Conservation (phyloP, 768 basidiomycete genomes). For the Boletales sp. region DNA sequence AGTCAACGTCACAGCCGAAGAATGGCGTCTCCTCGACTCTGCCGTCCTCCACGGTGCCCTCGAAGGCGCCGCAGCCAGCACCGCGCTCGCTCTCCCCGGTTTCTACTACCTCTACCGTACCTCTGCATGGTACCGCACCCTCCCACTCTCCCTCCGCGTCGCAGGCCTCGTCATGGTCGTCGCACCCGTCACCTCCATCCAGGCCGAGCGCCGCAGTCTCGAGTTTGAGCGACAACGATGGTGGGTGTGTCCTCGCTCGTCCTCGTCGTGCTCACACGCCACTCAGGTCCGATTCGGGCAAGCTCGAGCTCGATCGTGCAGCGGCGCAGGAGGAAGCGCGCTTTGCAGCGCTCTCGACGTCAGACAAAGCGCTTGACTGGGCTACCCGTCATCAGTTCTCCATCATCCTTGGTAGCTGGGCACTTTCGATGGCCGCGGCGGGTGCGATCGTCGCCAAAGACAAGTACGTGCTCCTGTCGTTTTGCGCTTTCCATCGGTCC, state of each 20-base stretch:
- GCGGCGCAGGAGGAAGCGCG: slow-evolving; percentile 29
- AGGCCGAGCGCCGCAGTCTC: slow-evolving; percentile 67
- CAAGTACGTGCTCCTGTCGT: slow-evolving; percentile 37
- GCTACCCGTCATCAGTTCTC: slow-evolving; percentile 65
- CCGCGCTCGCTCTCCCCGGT: slow-evolving; percentile 46
- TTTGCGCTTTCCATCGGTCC: background rate
- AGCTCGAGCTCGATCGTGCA: slow-evolving; percentile 52
- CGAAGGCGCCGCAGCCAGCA: slow-evolving; percentile 50
- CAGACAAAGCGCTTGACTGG: slow-evolving; percentile 61
- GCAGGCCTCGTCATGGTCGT: slow-evolving; percentile 66
- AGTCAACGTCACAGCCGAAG: slow-evolving; percentile 37
- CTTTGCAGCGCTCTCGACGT: slow-evolving; percentile 49
- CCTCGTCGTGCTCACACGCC: background rate
- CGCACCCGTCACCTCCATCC: slow-evolving; percentile 64
- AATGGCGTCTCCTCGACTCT: slow-evolving; percentile 50
- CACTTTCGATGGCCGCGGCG: slow-evolving; percentile 58
- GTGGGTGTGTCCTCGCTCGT: slow-evolving; percentile 33
- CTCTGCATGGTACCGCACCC: slow-evolving; percentile 56
- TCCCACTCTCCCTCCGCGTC: slow-evolving; percentile 67
- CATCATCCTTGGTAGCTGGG: slow-evolving; percentile 76
- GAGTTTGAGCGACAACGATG: slow-evolving; percentile 63
- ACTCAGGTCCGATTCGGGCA: slow-evolving; percentile 39
- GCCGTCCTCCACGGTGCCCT: slow-evolving; percentile 59
- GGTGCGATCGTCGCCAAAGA: slow-evolving; percentile 67
- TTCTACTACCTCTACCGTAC: slow-evolving; percentile 49